A percentile compares a stretch with the other conserved stretches of the same genome.
phyloP scores from a whole-genome alignment of 1,284 basidiomycete genomes.

The Ceratobasidium sp. region DNA sequence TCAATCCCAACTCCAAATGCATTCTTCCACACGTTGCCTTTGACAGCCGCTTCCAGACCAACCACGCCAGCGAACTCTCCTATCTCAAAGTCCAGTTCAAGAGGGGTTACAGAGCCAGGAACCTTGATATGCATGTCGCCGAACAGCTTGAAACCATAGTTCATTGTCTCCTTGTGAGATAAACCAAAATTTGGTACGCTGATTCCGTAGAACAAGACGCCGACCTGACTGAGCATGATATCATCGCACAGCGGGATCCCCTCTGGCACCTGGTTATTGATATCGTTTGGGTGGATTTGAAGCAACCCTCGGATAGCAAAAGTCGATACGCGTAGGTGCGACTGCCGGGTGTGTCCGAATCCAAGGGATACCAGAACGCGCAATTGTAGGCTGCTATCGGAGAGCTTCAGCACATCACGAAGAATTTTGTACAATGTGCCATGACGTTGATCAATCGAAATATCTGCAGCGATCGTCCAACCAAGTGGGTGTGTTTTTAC shows the following conservation, averaged over 20 bases:
- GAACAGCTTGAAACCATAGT: slow-evolving; percentile 9
- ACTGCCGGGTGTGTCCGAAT: not conserved
- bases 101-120: slow-evolving; percentile 1
- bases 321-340: not conserved
- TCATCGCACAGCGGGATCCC: slow-evolving; percentile 3
- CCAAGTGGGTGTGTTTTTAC: not conserved
- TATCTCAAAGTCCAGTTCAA: slow-evolving; percentile 14
- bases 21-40: slow-evolving; percentile 1
- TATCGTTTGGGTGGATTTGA: slow-evolving; percentile 3
- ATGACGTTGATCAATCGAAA: not conserved
- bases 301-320: not conserved
- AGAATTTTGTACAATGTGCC: not conserved
- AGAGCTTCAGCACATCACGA: not conserved
- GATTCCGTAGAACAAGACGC: not conserved
- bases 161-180: too few relatives aligned
- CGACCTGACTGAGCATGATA: not conserved
- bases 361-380: not conserved
- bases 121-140: slow-evolving; percentile 26
- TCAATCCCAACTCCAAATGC: slow-evolving; percentile 4
- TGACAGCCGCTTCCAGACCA: not conserved
- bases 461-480: not conserved
- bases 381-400: not conserved
- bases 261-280: not conserved
- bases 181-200: not conserved
- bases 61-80: slow-evolving; percentile 1